Base-by-base conservation (phyloP, 257 asterid species). In the Ehretia macrophylla region DNA sequence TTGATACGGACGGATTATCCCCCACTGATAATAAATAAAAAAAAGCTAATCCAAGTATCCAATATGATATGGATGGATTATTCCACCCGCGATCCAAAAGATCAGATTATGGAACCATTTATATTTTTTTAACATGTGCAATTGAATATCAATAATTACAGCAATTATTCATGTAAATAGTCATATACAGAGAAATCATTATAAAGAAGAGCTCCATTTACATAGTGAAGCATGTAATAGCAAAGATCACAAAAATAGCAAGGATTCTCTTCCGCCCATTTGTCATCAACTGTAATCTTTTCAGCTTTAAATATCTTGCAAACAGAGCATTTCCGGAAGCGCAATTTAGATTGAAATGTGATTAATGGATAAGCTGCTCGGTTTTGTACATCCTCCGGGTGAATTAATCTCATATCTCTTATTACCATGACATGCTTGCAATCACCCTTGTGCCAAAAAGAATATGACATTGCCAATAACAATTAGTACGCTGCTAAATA, bases 211-310 rank as follows among this genome's bases (percentile, higher is more conserved):
- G 88, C 59, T 11, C 88, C 89, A 51, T 84, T 45, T 48, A 65
- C 82, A 72, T 92, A 92, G 77, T 92, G 97, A 53, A 86, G 95
- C 95, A 92, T 81, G 72, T 86, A 92, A 78, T 84, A 92, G 76
- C 98, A 92, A 62, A 80, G 75, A 60, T 82, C 86, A 69, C 98
- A 92, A 73, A 92, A 88, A 51, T 88, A 86, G 71, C 97, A 84
- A 27, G 98, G 97, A 71, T 88, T 84, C 42, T 73, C 78, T 10
- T 78, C 44, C 0, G 95, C 86, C 97, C 94, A 92, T 68, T 84
- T 92, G 72, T 92, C 97, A 40, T 88, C 97, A 51, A 88, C 81
- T 0, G 97, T 92, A 55, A 88, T 67, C 79, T 84, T 88, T 8
- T 75, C 77, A 5, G 98, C 98, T 72, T 69, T 66, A 63, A 77